Percentiles rank a stretch among this genome's conserved stretches.
phyloP scores from a whole-genome alignment of 2,329 filamentous ascomycete species.

The Aspergillus piperis region DNA sequence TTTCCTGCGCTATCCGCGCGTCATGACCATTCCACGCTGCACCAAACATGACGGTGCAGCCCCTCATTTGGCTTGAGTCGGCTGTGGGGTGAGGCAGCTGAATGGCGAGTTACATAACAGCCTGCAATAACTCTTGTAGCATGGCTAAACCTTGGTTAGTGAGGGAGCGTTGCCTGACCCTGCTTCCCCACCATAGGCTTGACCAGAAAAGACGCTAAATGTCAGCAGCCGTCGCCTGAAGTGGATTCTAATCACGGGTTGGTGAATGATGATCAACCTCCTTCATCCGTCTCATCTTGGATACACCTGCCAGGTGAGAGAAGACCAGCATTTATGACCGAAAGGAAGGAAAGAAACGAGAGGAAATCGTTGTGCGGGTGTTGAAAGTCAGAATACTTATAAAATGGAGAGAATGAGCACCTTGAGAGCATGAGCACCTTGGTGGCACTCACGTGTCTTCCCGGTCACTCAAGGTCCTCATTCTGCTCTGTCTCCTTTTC shows the following conservation, averaged over 20 bases:
- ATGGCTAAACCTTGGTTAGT: neutral
- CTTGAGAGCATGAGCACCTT: conserved; percentile 15
- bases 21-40: neutral
- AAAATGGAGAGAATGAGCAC: conserved; percentile 5
- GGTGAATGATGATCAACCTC: neutral
- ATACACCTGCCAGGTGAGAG: neutral
- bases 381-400: conserved; percentile 1
- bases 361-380: neutral
- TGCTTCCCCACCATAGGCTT: neutral
- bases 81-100: neutral
- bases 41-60: neutral
- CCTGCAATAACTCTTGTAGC: neutral
- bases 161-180: neutral
- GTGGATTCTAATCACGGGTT: neutral
- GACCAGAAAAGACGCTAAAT: neutral
- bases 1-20: neutral
- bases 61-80: neutral
- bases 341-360: neutral
- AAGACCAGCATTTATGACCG: neutral
- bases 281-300: neutral
- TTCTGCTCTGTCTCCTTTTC: neutral
- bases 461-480: conserved; percentile 8
- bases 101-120: neutral
- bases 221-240: neutral
- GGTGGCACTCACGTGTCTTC: conserved; percentile 10